These are phyloP conservation scores for Artomyces pyxidatus DNA, from an alignment of 768 basidiomycete genomes.

Conservation along the genomic window DNA sequence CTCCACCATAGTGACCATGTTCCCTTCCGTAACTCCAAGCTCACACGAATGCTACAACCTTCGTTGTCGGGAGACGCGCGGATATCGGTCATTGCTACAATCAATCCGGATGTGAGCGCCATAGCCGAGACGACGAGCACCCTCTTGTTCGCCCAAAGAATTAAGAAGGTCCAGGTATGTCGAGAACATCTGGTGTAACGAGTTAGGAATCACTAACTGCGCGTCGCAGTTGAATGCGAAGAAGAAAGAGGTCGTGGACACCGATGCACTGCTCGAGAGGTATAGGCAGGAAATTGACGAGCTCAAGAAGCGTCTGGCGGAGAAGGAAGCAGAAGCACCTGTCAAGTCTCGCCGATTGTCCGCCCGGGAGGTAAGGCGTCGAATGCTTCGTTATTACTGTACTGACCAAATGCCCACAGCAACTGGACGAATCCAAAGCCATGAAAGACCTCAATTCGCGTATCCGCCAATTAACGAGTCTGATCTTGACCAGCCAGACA, in stretches of 20 bases:
- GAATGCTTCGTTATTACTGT: neutral
- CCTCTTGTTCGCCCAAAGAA: constrained; percentile 81
- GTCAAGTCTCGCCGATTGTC: constrained; percentile 33
- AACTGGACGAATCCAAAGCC: constrained; percentile 79
- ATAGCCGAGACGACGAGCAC: constrained; percentile 84
- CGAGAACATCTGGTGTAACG: neutral
- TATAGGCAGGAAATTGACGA: constrained; percentile 94
- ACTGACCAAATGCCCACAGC: constrained; percentile 32
- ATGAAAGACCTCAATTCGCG: constrained; percentile 76
- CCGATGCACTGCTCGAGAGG: constrained; percentile 87
- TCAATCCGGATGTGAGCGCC: constrained; percentile 78
- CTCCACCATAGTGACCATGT: constrained; percentile 62
- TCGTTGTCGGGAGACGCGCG: constrained; percentile 93
- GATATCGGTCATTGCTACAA: constrained; percentile 92
- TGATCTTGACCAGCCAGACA: constrained; percentile 80
- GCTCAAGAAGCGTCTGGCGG: constrained; percentile 64
- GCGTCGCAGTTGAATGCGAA: constrained; percentile 59
- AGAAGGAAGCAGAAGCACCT: constrained; percentile 44
- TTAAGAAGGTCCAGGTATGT: constrained; percentile 78
- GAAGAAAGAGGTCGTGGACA: constrained; percentile 92
- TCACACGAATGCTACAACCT: constrained; percentile 90
- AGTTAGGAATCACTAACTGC: neutral
- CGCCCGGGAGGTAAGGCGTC: constrained; percentile 33
- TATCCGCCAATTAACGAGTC: constrained; percentile 75
- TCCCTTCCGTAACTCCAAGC: constrained; percentile 91